A percentile compares a stretch with the other conserved stretches of the same genome.
Conservation (phyloP, 2,329 filamentous ascomycete genomes). For the Penicillium sp. region DNA sequence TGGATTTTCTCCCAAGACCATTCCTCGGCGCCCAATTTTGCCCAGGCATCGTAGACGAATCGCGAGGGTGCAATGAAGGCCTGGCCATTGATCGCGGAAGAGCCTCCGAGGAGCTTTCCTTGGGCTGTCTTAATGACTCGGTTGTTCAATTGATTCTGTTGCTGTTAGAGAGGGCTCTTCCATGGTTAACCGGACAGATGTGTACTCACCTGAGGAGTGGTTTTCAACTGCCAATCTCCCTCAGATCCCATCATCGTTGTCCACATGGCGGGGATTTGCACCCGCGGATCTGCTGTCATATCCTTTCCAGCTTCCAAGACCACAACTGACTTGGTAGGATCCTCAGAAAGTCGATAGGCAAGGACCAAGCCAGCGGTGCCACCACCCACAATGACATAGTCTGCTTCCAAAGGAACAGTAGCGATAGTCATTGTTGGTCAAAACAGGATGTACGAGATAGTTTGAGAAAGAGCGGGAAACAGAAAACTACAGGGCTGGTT, state of each 20-base stretch:
- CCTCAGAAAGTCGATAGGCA: background rate
- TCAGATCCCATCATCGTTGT: background rate
- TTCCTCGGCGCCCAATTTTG: background rate
- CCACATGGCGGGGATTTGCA: background rate
- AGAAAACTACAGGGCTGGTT: no score
- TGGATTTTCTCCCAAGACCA: slow-evolving; percentile 2
- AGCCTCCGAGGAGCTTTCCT: slow-evolving; percentile 5
- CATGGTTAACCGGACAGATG: background rate
- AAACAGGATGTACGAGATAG: no score
- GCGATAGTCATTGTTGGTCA: background rate
- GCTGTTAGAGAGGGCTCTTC: background rate
- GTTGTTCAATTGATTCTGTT: background rate
- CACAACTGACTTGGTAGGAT: background rate
- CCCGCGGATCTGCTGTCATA: background rate
- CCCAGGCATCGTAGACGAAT: slow-evolving; percentile 3
- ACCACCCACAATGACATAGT: slow-evolving; percentile 1
- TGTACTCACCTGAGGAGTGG: background rate
- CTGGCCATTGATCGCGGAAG: slow-evolving; percentile 4
- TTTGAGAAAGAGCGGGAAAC: no score
- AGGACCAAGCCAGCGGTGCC: background rate
- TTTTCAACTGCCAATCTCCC: background rate
- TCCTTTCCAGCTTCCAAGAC: background rate
- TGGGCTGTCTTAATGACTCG: background rate
- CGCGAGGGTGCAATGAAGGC: background rate
- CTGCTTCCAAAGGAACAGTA: background rate